These are phyloP conservation scores for Nemania abortiva DNA, from an alignment of 2,329 filamentous ascomycete genomes.

Conservation along the genomic window DNA sequence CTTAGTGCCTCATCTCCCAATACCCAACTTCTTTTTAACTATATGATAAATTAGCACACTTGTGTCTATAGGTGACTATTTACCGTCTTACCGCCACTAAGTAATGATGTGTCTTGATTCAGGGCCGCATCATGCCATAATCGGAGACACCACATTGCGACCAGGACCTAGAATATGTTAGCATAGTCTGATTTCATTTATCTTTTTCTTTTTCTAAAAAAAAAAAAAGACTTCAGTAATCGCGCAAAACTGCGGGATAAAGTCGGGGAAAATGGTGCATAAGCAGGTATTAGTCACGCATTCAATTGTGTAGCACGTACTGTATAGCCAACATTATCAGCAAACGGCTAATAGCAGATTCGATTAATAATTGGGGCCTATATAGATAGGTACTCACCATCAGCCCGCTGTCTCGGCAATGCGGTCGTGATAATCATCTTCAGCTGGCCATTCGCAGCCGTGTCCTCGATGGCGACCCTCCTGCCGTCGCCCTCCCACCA, in stretches of 20 bases:
- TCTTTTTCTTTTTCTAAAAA: no score
- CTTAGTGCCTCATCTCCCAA: background rate
- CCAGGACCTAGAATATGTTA: constrained; percentile 24
- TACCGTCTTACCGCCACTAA: constrained; percentile 13
- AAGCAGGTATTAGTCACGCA: background rate
- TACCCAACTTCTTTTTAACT: constrained; percentile 25
- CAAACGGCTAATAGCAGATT: background rate
- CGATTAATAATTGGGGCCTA: background rate
- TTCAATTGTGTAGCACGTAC: constrained; percentile 8
- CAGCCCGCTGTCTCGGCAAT: constrained; percentile 19
- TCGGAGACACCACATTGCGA: constrained; percentile 34
- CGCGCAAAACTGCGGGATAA: background rate
- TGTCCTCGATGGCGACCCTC: constrained; percentile 31
- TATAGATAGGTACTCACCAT: constrained; percentile 18
- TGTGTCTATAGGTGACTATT: background rate
- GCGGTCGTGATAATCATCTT: constrained; percentile 33
- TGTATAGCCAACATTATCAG: constrained; percentile 13
- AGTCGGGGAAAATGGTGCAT: background rate
- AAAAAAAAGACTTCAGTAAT: no score
- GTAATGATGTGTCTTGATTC: constrained; percentile 13
- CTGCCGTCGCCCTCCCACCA: constrained; percentile 30
- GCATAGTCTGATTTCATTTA: background rate
- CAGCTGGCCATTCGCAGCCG: constrained; percentile 8
- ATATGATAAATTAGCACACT: constrained; percentile 10
- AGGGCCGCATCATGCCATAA: constrained; percentile 33